These are phyloP conservation scores for Macrocybe gigantea DNA, from an alignment of 768 basidiomycete species.

Conservation along the genomic window DNA sequence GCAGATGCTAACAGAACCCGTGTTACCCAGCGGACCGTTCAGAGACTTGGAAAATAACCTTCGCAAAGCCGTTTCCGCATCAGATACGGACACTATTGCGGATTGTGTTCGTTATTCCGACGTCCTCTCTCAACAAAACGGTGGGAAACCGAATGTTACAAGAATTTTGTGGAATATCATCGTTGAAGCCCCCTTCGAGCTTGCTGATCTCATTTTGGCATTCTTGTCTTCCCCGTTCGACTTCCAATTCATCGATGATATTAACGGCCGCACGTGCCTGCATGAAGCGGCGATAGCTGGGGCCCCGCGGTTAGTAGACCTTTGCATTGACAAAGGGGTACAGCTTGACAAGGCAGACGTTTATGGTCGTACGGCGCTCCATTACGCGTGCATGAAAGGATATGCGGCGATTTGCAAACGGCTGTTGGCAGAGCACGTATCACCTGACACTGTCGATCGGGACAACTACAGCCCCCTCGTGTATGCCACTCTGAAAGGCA, in stretches of 20 bases:
- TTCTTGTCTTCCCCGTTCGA: constrained; percentile 70
- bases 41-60: constrained; percentile 88
- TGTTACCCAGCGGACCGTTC: constrained; percentile 63
- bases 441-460: constrained; percentile 72
- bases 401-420: constrained; percentile 69
- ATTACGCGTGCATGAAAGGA: constrained; percentile 95
- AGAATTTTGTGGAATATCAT: constrained; percentile 95
- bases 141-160: constrained; percentile 64
- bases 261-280: constrained; percentile 90
- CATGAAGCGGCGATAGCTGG: constrained; percentile 93
- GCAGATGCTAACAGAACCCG: constrained; percentile 61
- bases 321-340: constrained; percentile 74
- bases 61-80: constrained; percentile 64
- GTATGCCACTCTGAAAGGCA: constrained; percentile 86
- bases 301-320: constrained; percentile 62
- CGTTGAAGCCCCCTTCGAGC: constrained; percentile 69
- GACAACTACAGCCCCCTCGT: constrained; percentile 94
- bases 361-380: constrained; percentile 90
- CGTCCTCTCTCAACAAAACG: constrained; percentile 52
- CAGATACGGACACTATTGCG: constrained; percentile 52
- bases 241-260: constrained; percentile 91
- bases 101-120: constrained; percentile 72
- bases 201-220: constrained; percentile 70
- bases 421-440: constrained; percentile 64
- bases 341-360: constrained; percentile 73